Evolutionary conservation across 257 asterid genomes (phyloP).

Genomic region (Vinca minor): DNA sequence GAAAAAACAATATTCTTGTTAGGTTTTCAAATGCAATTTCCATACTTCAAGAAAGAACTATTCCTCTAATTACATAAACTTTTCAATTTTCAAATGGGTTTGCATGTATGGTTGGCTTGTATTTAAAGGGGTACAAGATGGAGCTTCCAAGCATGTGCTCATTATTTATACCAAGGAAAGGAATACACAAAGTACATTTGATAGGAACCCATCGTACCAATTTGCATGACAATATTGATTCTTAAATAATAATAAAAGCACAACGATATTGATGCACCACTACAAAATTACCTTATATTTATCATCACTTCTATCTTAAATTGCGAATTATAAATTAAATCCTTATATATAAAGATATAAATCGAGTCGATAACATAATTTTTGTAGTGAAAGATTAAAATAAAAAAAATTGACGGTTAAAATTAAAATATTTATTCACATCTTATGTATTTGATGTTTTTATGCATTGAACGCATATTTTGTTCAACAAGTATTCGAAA

Average conservation of each 20-base stretch:
- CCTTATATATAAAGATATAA: too few species aligned
- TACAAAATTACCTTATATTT: not conserved
- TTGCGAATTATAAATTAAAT: too few species aligned
- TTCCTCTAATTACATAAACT: conserved; percentile 1
- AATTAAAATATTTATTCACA: too few species aligned
- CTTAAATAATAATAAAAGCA: too few species aligned
- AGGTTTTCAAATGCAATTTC: conserved; percentile 25
- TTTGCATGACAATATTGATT: not conserved
- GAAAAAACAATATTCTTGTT: conserved; percentile 14
- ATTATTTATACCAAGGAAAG: not conserved
- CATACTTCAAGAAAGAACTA: conserved; percentile 34
- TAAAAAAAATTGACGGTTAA: too few species aligned
- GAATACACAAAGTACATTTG: not conserved
- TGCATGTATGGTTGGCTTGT: not conserved
- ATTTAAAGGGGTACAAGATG: conserved; percentile 8
- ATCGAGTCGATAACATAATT: too few species aligned
- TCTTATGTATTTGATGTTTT: too few species aligned
- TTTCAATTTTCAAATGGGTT: not conserved
- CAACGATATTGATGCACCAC: not conserved
- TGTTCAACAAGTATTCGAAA: too few species aligned
- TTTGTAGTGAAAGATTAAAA: too few species aligned
- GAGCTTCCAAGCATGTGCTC: conserved; percentile 5
- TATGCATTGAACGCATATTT: too few species aligned
- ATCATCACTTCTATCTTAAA: not conserved
- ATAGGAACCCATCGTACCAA: not conserved